Conservation (phyloP, 2,329 filamentous ascomycete species). For the Ophiostoma angusticollis region DNA sequence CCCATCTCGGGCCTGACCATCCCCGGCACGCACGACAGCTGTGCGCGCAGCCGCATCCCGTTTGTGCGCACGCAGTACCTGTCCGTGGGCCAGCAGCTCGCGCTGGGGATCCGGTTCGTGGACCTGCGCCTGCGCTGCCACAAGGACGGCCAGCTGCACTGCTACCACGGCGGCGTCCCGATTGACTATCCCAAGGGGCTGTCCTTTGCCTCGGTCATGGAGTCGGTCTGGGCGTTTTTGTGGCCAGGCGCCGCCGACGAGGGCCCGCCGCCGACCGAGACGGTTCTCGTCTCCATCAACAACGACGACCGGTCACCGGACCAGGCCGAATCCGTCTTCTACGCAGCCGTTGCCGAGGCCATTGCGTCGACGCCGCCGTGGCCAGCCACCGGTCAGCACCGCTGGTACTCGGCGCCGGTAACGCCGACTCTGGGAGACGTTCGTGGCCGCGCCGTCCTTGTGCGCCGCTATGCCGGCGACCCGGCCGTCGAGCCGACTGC, state of each 20-base stretch:
- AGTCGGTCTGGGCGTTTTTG: conserved; percentile 48
- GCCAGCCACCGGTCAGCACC: conserved; percentile 20
- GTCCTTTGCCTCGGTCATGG: conserved; percentile 49
- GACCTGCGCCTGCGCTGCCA: conserved; percentile 39
- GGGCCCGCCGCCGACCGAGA: conserved; percentile 43
- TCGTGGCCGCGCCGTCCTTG: conserved; percentile 53
- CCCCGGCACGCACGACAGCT: conserved; percentile 62
- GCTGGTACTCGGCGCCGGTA: conserved; percentile 48
- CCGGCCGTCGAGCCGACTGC: conserved; percentile 20
- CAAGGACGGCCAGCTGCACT: conserved; percentile 37
- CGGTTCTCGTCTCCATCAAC: conserved; percentile 55
- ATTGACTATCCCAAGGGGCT: conserved; percentile 49
- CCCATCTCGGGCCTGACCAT: conserved; percentile 53
- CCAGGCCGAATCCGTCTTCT: conserved; percentile 36
- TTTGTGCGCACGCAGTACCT: conserved; percentile 63
- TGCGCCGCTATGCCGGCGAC: conserved; percentile 46
- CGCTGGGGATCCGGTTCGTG: conserved; percentile 59
- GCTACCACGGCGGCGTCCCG: conserved; percentile 60
- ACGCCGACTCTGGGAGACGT: conserved; percentile 50
- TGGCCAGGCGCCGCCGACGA: conserved; percentile 24
- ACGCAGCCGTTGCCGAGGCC: conserved; percentile 40
- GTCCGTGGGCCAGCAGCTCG: conserved; percentile 48
- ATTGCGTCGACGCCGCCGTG: conserved; percentile 26
- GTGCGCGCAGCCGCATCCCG: conserved; percentile 29
- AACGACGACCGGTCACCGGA: conserved; percentile 51